Conservation (phyloP, 305 asterid genomes). For the Solanum chacoense region DNA sequence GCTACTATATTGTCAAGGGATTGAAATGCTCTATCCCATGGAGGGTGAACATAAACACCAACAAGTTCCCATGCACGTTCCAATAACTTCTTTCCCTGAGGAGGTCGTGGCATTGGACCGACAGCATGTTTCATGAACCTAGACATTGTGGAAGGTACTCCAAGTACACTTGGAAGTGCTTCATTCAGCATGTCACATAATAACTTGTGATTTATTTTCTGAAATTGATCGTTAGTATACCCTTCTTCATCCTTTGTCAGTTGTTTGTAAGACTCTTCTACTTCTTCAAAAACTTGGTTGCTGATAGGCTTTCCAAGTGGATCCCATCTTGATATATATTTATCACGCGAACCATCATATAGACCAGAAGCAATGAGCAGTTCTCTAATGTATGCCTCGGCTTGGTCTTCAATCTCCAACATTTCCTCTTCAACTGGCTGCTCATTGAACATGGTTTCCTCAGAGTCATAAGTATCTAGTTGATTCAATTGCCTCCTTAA, state of each 20-base stretch:
- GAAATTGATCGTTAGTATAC: conserved; percentile 30
- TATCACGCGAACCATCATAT: conserved; percentile 49
- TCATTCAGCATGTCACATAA: conserved; percentile 70
- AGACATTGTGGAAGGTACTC: conserved; percentile 35
- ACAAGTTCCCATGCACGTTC: conserved; percentile 49
- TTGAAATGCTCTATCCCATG: conserved; percentile 35
- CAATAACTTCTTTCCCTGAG: conserved; percentile 53
- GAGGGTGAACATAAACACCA: conserved; percentile 33
- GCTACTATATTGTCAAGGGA: conserved; percentile 56
- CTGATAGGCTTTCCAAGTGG: conserved; percentile 72
- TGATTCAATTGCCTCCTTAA: conserved; percentile 67
- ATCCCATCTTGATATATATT: conserved; percentile 63
- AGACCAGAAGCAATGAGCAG: conserved; percentile 76
- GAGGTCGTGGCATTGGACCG: conserved; percentile 36
- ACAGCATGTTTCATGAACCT: conserved; percentile 35
- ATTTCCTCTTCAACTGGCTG: conserved; percentile 39
- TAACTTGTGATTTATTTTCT: conserved; percentile 39
- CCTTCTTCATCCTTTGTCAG: conserved; percentile 26
- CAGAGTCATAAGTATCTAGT: conserved; percentile 40
- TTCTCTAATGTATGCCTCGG: conserved; percentile 74
- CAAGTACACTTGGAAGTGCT: conserved; percentile 57
- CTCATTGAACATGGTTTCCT: conserved; percentile 36
- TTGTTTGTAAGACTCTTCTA: conserved; percentile 44
- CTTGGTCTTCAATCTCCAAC: conserved; percentile 49
- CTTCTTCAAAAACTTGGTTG: conserved; percentile 62